phyloP scores from a whole-genome alignment of 441 rosid species.

The Arabidopsis lyrata region DNA sequence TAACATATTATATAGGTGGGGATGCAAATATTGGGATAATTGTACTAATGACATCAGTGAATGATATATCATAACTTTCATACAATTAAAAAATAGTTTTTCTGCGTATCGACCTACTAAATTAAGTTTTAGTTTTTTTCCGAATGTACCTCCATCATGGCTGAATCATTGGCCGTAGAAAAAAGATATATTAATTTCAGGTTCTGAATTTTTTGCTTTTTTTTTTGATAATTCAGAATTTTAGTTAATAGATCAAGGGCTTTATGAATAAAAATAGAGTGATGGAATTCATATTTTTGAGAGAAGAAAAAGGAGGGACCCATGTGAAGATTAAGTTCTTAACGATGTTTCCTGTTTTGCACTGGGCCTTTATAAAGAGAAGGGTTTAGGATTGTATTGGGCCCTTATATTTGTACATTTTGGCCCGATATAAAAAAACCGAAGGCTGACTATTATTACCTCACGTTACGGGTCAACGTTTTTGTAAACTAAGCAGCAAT shows the following conservation, averaged over 20 bases:
- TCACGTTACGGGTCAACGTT: not conserved
- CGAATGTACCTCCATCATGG: not conserved
- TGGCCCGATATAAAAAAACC: slow-evolving; percentile 11
- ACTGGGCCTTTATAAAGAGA: not conserved
- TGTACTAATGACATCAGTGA: not conserved
- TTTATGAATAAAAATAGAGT: no score
- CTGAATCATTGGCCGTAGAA: not conserved
- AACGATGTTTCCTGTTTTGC: not conserved
- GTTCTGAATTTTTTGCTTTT: no score
- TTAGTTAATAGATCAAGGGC: no score
- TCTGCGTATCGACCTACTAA: not conserved
- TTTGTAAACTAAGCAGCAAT: not conserved
- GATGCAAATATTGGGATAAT: not conserved
- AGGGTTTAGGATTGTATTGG: not conserved
- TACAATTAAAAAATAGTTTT: not conserved
- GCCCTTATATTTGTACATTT: not conserved
- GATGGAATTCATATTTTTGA: not conserved
- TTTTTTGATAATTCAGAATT: no score
- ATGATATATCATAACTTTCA: not conserved
- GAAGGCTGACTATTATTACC: not conserved
- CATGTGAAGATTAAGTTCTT: not conserved
- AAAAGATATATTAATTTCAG: no score
- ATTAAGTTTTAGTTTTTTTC: not conserved
- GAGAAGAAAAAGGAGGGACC: not conserved
- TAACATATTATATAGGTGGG: not conserved